Conservation (phyloP, 805 yeast genomes). For the Sugiyamaella qingdaonensis region DNA sequence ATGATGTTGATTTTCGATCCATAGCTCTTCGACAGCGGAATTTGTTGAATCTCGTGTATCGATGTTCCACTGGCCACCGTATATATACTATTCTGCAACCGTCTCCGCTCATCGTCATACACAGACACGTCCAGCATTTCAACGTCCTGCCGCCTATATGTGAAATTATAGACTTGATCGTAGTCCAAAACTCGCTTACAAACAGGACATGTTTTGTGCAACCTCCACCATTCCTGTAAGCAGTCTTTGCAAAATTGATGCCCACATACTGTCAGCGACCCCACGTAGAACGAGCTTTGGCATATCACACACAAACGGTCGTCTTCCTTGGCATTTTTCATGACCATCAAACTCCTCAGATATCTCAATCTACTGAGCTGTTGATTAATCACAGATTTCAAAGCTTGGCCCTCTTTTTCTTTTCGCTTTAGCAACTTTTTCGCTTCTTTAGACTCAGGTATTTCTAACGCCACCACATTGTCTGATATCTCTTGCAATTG, state of each 20-base stretch:
- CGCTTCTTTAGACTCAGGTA: slow-evolving; percentile 29
- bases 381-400: slow-evolving; percentile 18
- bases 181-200: slow-evolving; percentile 56
- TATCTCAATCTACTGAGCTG: slow-evolving; percentile 39
- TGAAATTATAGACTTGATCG: slow-evolving; percentile 64
- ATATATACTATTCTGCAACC: slow-evolving; percentile 24
- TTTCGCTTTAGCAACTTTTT: slow-evolving; percentile 25
- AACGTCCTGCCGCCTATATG: slow-evolving; percentile 45
- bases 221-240: slow-evolving; percentile 64
- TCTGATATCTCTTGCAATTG: slow-evolving; percentile 86
- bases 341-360: slow-evolving; percentile 40
- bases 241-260: slow-evolving; percentile 87
- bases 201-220: slow-evolving; percentile 65
- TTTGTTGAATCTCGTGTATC: slow-evolving; percentile 36
- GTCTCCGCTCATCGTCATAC: slow-evolving; percentile 29
- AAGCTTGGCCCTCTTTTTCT: slow-evolving; percentile 16
- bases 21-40: slow-evolving; percentile 46
- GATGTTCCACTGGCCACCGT: slow-evolving; percentile 22
- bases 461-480: slow-evolving; percentile 54
- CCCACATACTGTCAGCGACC: slow-evolving; percentile 85
- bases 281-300: slow-evolving; percentile 61
- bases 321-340: slow-evolving; percentile 33
- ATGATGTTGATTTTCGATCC: slow-evolving; percentile 88
- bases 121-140: slow-evolving; percentile 35
- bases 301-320: slow-evolving; percentile 73